A percentile compares a stretch with the other conserved stretches of the same genome.
These are phyloP conservation scores for Cyamopsis tetragonoloba DNA, from an alignment of 306 rosid genomes.

Conservation along the genomic window DNA sequence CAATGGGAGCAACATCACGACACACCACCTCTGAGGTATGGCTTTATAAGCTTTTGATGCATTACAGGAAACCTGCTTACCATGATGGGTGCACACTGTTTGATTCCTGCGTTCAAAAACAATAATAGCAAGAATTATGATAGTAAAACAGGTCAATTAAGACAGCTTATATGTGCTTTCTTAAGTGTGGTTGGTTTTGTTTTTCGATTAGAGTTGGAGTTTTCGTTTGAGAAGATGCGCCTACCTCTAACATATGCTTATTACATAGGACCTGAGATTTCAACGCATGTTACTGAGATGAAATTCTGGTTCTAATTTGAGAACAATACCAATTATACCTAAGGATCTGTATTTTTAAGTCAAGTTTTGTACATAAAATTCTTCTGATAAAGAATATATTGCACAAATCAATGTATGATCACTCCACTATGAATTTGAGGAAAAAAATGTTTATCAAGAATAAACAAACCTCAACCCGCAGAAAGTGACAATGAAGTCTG, in stretches of 20 bases:
- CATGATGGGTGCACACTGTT: conserved; percentile 42
- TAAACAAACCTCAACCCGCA: conserved; percentile 45
- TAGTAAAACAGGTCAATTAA: background rate
- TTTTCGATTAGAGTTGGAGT: too few species aligned
- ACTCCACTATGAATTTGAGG: background rate
- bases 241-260: too few species aligned
- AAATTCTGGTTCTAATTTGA: too few species aligned
- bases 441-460: background rate
- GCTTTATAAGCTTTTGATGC: conserved; percentile 24
- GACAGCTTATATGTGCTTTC: too few species aligned
- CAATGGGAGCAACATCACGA: conserved; percentile 25
- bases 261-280: too few species aligned
- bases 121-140: background rate
- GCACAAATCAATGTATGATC: background rate
- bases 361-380: background rate
- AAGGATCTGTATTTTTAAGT: too few species aligned
- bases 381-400: background rate
- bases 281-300: too few species aligned
- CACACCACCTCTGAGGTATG: conserved; percentile 36
- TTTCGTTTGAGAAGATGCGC: too few species aligned
- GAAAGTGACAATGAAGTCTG: conserved; percentile 41
- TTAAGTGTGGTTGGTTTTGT: too few species aligned
- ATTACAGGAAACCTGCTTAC: conserved; percentile 37
- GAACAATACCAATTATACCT: too few species aligned
- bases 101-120: conserved; percentile 38